These are phyloP conservation scores for Rhizoclosmatium globosum DNA, from an alignment of 192 early-diverging fungal genomes.

Conservation along the genomic window DNA sequence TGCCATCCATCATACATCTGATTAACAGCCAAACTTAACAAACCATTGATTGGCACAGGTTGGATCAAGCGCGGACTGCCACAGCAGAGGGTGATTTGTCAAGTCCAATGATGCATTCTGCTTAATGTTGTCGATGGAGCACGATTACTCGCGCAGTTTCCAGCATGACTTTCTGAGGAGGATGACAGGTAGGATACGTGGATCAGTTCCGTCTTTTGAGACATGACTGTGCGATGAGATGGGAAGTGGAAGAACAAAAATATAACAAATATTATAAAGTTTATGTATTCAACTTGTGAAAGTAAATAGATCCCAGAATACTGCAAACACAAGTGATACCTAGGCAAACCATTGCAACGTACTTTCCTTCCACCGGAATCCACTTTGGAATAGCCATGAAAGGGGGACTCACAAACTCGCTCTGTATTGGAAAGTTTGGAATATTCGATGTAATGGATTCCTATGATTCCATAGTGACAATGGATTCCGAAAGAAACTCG, in stretches of 20 bases:
- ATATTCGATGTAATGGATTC: not conserved
- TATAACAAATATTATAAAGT: too few species aligned
- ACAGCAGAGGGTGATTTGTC: not conserved
- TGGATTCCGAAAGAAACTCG: not conserved
- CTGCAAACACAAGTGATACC: slow-evolving; percentile 21
- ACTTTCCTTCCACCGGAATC: slow-evolving; percentile 43
- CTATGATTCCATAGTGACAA: not conserved
- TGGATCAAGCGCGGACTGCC: slow-evolving; percentile 19
- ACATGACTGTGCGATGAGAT: not conserved
- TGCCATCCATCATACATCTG: not conserved
- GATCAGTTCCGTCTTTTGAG: slow-evolving; percentile 13
- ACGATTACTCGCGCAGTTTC: slow-evolving; percentile 7
- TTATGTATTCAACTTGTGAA: too few species aligned
- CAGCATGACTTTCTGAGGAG: not conserved
- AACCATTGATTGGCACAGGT: slow-evolving; percentile 5
- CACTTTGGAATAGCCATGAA: slow-evolving; percentile 53
- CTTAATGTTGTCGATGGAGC: not conserved
- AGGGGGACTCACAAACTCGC: slow-evolving; percentile 47
- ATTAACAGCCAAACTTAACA: too few species aligned
- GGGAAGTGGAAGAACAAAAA: too few species aligned
- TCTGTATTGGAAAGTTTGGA: slow-evolving; percentile 45
- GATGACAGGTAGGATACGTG: not conserved
- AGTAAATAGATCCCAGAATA: slow-evolving; percentile 3
- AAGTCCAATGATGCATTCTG: not conserved
- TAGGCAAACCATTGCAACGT: slow-evolving; percentile 44